phyloP scores from a whole-genome alignment of 2,329 filamentous ascomycete species.

The Gliomastix tumulicola region DNA sequence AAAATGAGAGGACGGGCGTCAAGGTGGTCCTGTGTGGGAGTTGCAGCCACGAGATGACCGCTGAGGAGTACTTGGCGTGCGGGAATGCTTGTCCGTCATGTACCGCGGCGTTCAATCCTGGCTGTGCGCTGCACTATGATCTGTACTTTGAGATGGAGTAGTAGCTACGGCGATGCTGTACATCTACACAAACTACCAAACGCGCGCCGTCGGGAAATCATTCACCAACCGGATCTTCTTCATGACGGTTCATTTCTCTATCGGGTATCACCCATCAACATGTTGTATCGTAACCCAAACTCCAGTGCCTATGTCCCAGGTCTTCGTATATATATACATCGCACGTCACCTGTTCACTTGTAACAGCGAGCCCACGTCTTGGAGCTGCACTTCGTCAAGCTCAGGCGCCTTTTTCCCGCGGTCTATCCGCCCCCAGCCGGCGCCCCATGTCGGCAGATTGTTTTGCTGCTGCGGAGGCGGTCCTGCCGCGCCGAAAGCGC shows the following conservation, averaged over 20 bases:
- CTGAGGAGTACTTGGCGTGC: slow-evolving; percentile 4
- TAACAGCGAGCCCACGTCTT: slow-evolving; percentile 10
- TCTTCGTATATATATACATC: neutral
- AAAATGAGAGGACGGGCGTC: slow-evolving; percentile 4
- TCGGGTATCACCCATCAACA: no score
- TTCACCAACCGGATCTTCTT: no score
- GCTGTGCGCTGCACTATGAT: slow-evolving; percentile 7
- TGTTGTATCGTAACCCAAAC: no score
- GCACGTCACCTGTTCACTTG: no score
- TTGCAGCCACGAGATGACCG: slow-evolving; percentile 6
- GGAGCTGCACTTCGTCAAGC: slow-evolving; percentile 12
- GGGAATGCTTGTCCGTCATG: slow-evolving; percentile 4
- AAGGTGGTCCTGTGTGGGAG: slow-evolving; percentile 6
- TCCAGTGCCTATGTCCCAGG: no score
- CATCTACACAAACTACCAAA: no score
- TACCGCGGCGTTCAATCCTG: slow-evolving; percentile 5
- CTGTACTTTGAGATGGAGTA: slow-evolving; percentile 9
- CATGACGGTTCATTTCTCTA: no score
- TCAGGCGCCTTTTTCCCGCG: slow-evolving; percentile 3
- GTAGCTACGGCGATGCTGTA: no score
- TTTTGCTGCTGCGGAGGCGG: slow-evolving; percentile 5
- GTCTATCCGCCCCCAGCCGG: slow-evolving; percentile 22
- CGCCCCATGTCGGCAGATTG: slow-evolving; percentile 14
- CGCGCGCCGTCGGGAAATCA: no score
- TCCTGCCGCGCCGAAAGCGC: no score